Evolutionary conservation across 805 yeast genomes (phyloP), one percentile per base, ranked within the genome.

Genomic region (Spathaspora sp.): DNA sequence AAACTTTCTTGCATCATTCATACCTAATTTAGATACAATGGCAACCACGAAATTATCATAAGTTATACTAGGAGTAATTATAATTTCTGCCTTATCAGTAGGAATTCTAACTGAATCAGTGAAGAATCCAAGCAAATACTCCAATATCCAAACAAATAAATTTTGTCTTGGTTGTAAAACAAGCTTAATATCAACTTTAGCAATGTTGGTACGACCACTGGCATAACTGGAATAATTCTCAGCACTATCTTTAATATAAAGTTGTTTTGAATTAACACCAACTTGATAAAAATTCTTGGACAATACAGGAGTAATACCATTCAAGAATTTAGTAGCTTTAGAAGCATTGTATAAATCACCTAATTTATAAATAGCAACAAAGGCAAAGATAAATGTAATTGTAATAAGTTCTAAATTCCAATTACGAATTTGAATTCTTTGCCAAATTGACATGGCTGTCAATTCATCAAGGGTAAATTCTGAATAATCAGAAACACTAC

Each of bases 161-260:
- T 92, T 93, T 66, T 89, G 92, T 75, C 98, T 86, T 54, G 96
- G 82, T 55, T 81, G 75, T 68, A 92, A 76, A 51, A 78, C 79
- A 65, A 91, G 76, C 55, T 78, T 81, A 46, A 86, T 76, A 52
- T 78, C 71, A 52, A 91, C 70, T 51, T 81, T 77, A 54, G 82
- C 82, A 54, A 94, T 78, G 66, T 89, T 86, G 53, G 82, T 73
- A 68, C 99, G 85, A 55, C 99, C 99, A 52, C 96, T 80, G 43
- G 97, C 96, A 66, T 89, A 94, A 38, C 88, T 75, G 75, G 79
- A 69, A 67, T 69, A 89, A 53, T 77, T 73, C 59, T 86, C 84
- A 23, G 84, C 72, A 47, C 83, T 79, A 63, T 87, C 96, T 66
- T 81, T 78, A 58, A 83, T 74, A 56, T 77, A 75, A 60, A 82